Evolutionary conservation across 1,284 basidiomycete species (phyloP).

Genomic region (Malassezia nana): DNA sequence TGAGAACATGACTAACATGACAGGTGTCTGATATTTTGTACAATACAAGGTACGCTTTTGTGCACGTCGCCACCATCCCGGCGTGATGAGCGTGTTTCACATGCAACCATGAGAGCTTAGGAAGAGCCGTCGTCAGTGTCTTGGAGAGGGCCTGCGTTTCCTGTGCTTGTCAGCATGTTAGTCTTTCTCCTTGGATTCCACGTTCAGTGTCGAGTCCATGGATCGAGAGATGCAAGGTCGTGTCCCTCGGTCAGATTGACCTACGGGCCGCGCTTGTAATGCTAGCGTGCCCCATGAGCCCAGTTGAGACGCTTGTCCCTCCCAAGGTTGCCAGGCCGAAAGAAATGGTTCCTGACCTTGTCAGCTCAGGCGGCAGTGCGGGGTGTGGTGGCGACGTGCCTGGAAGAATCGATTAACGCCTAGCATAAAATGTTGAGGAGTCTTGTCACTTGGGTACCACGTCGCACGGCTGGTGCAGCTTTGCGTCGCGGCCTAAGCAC

Average conservation of each 20-base stretch:
- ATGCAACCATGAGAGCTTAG: slow-evolving; percentile 43
- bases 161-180: background rate
- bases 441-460: background rate
- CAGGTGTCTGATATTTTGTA: background rate
- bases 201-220: slow-evolving; percentile 13
- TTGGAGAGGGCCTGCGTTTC: background rate
- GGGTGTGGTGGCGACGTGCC: background rate
- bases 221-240: slow-evolving; percentile 17
- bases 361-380: background rate
- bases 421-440: background rate
- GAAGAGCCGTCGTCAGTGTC: slow-evolving; percentile 49
- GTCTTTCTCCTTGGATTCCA: slow-evolving; percentile 19
- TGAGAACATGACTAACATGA: background rate
- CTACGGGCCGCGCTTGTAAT: background rate
- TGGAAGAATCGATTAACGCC: background rate
- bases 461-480: background rate
- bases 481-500: background rate
- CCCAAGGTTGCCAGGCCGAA: slow-evolving; percentile 9
- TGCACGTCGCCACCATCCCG: background rate
- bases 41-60: background rate
- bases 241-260: background rate
- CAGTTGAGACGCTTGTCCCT: slow-evolving; percentile 5
- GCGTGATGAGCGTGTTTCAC: slow-evolving; percentile 38
- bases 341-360: slow-evolving; percentile 18
- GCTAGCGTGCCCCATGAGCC: background rate